Evolutionary conservation across 345 rosid genomes (phyloP).

Genomic region (Pistacia vera): DNA sequence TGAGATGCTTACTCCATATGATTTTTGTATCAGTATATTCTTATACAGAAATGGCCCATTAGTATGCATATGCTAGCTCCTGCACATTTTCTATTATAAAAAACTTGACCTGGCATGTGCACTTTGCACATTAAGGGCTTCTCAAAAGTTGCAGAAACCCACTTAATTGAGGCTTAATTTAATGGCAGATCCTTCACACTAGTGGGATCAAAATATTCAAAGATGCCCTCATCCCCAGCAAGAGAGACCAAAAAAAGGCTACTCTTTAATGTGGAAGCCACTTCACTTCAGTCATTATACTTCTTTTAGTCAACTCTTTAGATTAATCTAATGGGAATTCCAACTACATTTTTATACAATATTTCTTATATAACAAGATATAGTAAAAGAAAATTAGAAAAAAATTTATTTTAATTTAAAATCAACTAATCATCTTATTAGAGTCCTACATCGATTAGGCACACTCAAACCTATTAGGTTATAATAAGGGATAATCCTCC

Average conservation of each 20-base stretch:
- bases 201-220: neutral
- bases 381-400: too few species aligned
- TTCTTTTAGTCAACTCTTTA: too few species aligned
- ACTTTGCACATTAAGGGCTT: neutral
- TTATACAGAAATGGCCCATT: neutral
- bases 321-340: too few species aligned
- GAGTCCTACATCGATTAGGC: too few species aligned
- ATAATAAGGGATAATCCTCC: too few species aligned
- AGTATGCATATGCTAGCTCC: neutral
- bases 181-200: neutral
- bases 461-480: too few species aligned
- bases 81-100: neutral
- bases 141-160: neutral
- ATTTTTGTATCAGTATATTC: neutral
- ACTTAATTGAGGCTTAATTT: neutral
- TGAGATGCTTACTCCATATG: slow-evolving; percentile 15
- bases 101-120: neutral
- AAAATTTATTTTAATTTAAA: too few species aligned
- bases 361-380: too few species aligned
- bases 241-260: neutral
- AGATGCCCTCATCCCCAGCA: neutral
- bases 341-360: too few species aligned
- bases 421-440: too few species aligned
- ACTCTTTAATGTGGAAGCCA: neutral
- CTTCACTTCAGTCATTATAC: too few species aligned